phyloP scores from a whole-genome alignment of 2,329 filamentous ascomycete species.

The Diaporthe velutina region DNA sequence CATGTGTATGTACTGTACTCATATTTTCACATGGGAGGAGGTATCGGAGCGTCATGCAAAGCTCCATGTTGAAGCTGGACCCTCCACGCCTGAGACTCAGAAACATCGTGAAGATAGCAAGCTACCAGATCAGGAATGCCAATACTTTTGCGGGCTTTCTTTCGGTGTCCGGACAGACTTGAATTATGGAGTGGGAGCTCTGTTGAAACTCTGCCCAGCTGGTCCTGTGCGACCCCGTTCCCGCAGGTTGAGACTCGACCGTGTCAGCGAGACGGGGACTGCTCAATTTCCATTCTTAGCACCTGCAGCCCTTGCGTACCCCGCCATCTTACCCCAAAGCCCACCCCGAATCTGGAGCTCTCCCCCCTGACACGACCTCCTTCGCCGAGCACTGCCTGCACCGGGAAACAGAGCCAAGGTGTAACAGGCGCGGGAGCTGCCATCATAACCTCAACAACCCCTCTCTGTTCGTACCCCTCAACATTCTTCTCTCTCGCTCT shows the following conservation, averaged over 20 bases:
- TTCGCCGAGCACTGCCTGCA: slow-evolving; percentile 23
- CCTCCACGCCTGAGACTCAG: neutral
- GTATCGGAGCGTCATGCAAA: slow-evolving; percentile 12
- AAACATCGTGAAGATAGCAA: slow-evolving; percentile 9
- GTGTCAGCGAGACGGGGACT: slow-evolving; percentile 13
- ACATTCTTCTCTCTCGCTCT: neutral
- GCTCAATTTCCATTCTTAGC: slow-evolving; percentile 26
- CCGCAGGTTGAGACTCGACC: slow-evolving; percentile 26
- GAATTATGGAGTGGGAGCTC: slow-evolving; percentile 22
- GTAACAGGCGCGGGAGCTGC: slow-evolving; percentile 34
- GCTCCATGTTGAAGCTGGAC: neutral
- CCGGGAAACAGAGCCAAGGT: slow-evolving; percentile 32
- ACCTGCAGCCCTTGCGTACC: slow-evolving; percentile 28
- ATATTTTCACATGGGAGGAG: slow-evolving; percentile 4
- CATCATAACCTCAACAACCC: slow-evolving; percentile 30
- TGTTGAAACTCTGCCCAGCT: slow-evolving; percentile 27
- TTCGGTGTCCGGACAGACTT: slow-evolving; percentile 1
- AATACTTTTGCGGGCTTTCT: neutral
- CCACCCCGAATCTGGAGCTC: slow-evolving; percentile 24
- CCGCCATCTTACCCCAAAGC: slow-evolving; percentile 24
- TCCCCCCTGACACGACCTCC: slow-evolving; percentile 24
- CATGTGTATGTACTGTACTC: neutral
- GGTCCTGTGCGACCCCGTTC: neutral
- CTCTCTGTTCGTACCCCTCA: slow-evolving; percentile 16
- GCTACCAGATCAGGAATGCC: slow-evolving; percentile 5